Conservation (phyloP, 139 green algal genomes). For the Nannochloris sp. region DNA sequence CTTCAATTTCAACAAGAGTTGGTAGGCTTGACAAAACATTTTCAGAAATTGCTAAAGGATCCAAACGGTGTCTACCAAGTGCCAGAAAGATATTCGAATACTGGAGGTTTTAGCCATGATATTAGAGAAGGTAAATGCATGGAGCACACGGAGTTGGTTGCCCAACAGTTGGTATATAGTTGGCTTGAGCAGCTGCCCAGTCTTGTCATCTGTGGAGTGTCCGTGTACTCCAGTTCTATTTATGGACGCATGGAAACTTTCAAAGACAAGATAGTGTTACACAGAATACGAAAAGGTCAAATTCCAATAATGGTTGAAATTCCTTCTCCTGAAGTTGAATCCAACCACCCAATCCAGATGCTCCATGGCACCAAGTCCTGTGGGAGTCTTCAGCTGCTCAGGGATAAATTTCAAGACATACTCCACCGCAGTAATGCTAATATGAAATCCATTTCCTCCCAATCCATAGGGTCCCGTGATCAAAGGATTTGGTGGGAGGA, state of each 20-base stretch:
- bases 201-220: not conserved
- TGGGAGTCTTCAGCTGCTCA: too few relatives aligned
- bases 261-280: not conserved
- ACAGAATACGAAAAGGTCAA: not conserved
- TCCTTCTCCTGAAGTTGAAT: not conserved
- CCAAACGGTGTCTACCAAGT: not conserved
- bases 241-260: not conserved
- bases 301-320: not conserved
- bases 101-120: too few relatives aligned
- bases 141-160: not conserved
- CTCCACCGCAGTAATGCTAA: too few relatives aligned
- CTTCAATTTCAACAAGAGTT: slow-evolving; percentile 1
- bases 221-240: not conserved
- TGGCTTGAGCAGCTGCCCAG: not conserved
- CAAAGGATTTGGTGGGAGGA: slow-evolving; percentile 37
- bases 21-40: not conserved
- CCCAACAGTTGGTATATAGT: not conserved
- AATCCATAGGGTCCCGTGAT: slow-evolving; percentile 4
- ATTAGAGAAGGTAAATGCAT: not conserved
- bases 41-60: not conserved
- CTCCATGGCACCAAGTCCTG: too few relatives aligned
- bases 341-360: too few relatives aligned
- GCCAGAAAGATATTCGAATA: too few relatives aligned
- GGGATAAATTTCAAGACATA: too few relatives aligned
- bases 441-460: too few relatives aligned